Evolutionary conservation across 805 yeast species (phyloP).

Genomic region (Blastobotrys attinorum): DNA sequence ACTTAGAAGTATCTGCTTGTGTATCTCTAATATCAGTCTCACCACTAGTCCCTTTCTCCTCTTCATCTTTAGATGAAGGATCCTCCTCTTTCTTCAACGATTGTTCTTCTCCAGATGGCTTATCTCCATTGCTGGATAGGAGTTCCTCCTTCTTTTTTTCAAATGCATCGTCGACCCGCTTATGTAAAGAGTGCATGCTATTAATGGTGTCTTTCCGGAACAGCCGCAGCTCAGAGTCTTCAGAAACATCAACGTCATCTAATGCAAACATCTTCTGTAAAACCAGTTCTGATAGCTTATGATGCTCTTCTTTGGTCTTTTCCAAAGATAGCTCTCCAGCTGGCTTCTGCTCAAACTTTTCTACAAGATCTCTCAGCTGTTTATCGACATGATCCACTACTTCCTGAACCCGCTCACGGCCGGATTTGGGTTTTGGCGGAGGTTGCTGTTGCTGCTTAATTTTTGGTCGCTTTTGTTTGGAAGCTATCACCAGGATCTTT

Average conservation of each 20-base stretch:
- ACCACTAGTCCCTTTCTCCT: no score
- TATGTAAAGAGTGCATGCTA: conserved; percentile 26
- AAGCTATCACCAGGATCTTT: conserved; percentile 24
- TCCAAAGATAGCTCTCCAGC: conserved; percentile 10
- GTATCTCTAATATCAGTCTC: no score
- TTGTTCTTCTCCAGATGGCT: no score
- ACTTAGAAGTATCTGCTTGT: no score
- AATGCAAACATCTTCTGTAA: conserved; percentile 28
- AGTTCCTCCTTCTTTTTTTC: conserved; percentile 4
- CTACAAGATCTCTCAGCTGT: neutral
- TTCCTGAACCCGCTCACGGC: conserved; percentile 3
- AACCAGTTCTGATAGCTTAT: conserved; percentile 27
- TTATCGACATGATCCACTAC: neutral
- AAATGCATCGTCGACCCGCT: conserved; percentile 19
- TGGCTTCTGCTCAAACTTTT: neutral
- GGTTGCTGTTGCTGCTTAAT: conserved; percentile 8
- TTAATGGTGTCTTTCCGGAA: conserved; percentile 28
- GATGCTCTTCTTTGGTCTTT: conserved; percentile 20
- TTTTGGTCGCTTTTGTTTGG: conserved; percentile 2
- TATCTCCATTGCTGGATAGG: no score
- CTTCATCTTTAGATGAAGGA: no score
- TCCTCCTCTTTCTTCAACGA: no score
- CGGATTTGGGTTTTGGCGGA: neutral
- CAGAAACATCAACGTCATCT: conserved; percentile 29
- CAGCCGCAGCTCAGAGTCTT: conserved; percentile 25